Conservation (phyloP, 805 yeast species). For the Pichia pseudocactophila region DNA sequence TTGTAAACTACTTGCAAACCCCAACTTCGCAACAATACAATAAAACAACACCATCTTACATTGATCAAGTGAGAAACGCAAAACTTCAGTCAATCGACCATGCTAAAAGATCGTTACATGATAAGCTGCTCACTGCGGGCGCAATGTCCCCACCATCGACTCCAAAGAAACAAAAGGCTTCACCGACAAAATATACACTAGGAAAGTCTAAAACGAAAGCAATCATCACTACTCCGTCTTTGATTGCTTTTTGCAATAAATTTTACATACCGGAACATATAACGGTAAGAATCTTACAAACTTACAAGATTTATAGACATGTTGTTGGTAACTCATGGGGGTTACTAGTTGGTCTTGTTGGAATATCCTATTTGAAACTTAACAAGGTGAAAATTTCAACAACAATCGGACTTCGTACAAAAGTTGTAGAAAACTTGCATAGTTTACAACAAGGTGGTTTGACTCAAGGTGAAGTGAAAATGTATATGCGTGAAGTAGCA, state of each 20-base stretch:
- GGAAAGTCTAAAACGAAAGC: conserved; percentile 4
- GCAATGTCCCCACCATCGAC: conserved; percentile 7
- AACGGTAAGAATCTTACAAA: conserved; percentile 41
- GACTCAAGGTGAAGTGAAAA: conserved; percentile 38
- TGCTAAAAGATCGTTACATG: conserved; percentile 5
- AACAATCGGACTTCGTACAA: conserved; percentile 41
- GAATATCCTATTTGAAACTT: conserved; percentile 48
- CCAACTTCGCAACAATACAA: not conserved
- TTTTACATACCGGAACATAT: conserved; percentile 51
- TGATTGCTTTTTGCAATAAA: conserved; percentile 47
- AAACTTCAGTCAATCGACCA: not conserved
- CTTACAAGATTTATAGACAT: conserved; percentile 41
- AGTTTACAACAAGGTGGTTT: conserved; percentile 46
- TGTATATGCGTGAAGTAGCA: conserved; percentile 46
- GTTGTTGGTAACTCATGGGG: conserved; percentile 61
- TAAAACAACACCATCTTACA: conserved; percentile 2
- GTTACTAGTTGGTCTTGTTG: conserved; percentile 55
- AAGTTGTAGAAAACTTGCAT: conserved; percentile 43
- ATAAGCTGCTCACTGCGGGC: conserved; percentile 1
- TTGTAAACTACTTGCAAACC: conserved; percentile 1
- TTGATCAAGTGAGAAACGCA: not conserved
- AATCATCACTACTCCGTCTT: conserved; percentile 28
- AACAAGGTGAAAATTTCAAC: conserved; percentile 37
- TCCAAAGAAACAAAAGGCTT: not conserved
- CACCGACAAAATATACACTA: conserved; percentile 1